These are phyloP conservation scores for Berberis vulgaris DNA, from an alignment of 164 flowering plant species.

Conservation along the genomic window DNA sequence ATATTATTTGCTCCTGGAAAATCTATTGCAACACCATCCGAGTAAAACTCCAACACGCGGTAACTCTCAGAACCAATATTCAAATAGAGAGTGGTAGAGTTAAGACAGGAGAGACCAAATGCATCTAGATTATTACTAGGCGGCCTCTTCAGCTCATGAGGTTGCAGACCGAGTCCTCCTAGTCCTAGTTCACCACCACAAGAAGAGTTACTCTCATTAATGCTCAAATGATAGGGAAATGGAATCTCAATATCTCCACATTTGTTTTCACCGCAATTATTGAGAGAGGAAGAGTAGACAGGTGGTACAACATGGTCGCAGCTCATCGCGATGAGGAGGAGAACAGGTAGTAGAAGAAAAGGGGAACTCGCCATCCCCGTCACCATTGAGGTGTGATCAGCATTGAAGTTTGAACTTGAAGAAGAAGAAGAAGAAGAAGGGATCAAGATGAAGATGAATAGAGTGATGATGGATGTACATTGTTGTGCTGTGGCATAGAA, in stretches of 20 bases:
- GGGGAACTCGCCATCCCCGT: neutral
- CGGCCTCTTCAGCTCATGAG: no score
- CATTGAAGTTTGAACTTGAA: neutral
- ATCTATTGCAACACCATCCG: slow-evolving; percentile 53
- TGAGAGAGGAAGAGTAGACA: slow-evolving; percentile 13
- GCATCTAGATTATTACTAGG: slow-evolving; percentile 1
- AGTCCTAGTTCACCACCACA: no score
- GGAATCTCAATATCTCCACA: slow-evolving; percentile 48
- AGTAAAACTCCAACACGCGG: slow-evolving; percentile 39
- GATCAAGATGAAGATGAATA: neutral
- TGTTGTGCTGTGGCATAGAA: neutral
- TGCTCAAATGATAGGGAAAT: slow-evolving; percentile 54
- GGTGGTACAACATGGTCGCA: neutral
- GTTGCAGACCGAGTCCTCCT: no score
- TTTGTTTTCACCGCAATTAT: slow-evolving; percentile 23
- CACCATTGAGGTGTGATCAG: neutral
- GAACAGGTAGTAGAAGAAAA: slow-evolving; percentile 6
- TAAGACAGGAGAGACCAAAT: slow-evolving; percentile 50
- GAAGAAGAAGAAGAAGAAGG: slow-evolving; percentile 16
- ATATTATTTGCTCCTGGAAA: slow-evolving; percentile 17
- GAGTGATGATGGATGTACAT: neutral
- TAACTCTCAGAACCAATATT: slow-evolving; percentile 22
- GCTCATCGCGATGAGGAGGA: slow-evolving; percentile 11
- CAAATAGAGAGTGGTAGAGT: slow-evolving; percentile 44
- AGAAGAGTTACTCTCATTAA: slow-evolving; percentile 3